A percentile compares a stretch with the other conserved stretches of the same genome.
phyloP scores from a whole-genome alignment of 306 rosid genomes.

The Lathyrus oleraceus region DNA sequence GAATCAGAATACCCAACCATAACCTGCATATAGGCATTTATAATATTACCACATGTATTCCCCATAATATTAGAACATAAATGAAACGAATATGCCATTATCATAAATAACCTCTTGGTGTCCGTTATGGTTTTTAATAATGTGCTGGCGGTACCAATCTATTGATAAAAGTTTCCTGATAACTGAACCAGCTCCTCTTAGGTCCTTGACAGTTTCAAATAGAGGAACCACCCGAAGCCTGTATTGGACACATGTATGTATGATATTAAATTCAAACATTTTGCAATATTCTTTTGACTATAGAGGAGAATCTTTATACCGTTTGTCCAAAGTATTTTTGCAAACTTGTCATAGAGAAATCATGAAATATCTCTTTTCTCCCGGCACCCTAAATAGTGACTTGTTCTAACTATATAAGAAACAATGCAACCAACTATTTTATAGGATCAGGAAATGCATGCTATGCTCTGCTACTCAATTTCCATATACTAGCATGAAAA shows the following conservation, averaged over 20 bases:
- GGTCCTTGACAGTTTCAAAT: constrained; percentile 92
- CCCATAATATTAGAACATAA: neutral
- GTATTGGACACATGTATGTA: constrained; percentile 17
- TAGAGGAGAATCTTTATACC: neutral
- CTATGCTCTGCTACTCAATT: too few species aligned
- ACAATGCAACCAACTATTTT: neutral
- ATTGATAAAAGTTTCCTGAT: constrained; percentile 75
- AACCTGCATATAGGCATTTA: constrained; percentile 57
- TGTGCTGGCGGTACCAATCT: constrained; percentile 88
- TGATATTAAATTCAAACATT: constrained; percentile 21
- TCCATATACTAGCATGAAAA: neutral
- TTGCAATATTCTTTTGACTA: neutral
- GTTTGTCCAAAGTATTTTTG: neutral
- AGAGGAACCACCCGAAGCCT: constrained; percentile 95
- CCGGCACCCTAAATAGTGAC: too few species aligned
- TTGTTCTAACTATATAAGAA: neutral
- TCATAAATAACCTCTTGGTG: constrained; percentile 73
- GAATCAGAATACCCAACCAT: constrained; percentile 99
- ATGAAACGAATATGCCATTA: constrained; percentile 5
- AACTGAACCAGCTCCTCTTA: constrained; percentile 86
- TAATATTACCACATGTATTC: constrained; percentile 27
- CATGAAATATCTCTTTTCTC: neutral
- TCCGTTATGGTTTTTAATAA: constrained; percentile 73
- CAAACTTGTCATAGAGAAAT: constrained; percentile 10
- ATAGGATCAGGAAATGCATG: too few species aligned